Evolutionary conservation across 2,329 filamentous ascomycete species (phyloP).

Genomic region (Helicocarpus griseus): DNA sequence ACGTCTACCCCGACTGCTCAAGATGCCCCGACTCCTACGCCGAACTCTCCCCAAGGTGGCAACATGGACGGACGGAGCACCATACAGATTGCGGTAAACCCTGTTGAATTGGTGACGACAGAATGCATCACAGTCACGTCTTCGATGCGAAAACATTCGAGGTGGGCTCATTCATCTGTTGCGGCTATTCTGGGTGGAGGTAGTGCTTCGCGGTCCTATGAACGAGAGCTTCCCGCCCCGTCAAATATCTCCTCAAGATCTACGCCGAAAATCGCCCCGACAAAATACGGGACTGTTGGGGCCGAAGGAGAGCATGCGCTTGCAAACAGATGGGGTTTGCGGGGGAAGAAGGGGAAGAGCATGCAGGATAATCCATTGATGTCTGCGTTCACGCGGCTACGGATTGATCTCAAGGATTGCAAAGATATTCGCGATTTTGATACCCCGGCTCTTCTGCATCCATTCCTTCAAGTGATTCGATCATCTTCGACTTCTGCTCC

Average conservation of each 20-base stretch:
- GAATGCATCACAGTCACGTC: conserved; percentile 99
- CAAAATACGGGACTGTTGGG: conserved; percentile 15
- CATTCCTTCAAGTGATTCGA: conserved; percentile 92
- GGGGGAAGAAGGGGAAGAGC: conserved; percentile 92
- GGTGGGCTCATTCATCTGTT: conserved; percentile 92
- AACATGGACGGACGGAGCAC: conserved; percentile 1
- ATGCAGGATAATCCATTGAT: conserved; percentile 97
- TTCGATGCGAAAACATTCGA: conserved; percentile 93
- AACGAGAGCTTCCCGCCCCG: conserved; percentile 33
- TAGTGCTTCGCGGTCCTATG: conserved; percentile 36
- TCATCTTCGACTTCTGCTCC: conserved; percentile 92
- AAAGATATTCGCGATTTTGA: conserved; percentile 88
- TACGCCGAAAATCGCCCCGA: conserved; percentile 13
- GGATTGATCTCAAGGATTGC: conserved; percentile 76
- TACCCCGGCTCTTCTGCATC: conserved; percentile 77
- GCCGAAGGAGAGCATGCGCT: conserved; percentile 40
- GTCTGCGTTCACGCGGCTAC: conserved; percentile 81
- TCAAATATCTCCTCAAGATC: conserved; percentile 17
- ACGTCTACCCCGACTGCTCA: neutral
- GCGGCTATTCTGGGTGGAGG: conserved; percentile 83
- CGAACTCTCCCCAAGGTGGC: neutral
- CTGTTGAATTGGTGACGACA: conserved; percentile 86
- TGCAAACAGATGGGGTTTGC: conserved; percentile 80
- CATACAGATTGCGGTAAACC: conserved; percentile 64
- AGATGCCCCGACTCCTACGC: neutral